Conservation (phyloP, 2,329 filamentous ascomycete species). For the Ascochyta viciae-villosae region DNA sequence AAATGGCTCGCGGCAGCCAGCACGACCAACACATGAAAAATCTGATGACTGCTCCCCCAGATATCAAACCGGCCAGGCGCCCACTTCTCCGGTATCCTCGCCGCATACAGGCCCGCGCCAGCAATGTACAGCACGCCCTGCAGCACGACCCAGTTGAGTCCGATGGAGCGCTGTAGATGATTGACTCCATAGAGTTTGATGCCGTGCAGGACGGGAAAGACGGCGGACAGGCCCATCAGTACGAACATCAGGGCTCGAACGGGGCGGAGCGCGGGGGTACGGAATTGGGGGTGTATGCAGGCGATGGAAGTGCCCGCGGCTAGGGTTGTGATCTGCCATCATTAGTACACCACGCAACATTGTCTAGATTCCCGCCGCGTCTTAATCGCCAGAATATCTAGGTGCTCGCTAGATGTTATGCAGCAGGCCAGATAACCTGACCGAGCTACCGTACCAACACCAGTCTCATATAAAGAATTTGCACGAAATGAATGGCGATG, state of each 20-base stretch:
- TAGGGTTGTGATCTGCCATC: constrained; percentile 73
- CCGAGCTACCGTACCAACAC: no score
- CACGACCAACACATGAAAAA: constrained; percentile 91
- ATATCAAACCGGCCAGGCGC: constrained; percentile 85
- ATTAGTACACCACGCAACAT: background rate
- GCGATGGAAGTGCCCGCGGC: constrained; percentile 78
- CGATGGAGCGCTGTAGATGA: constrained; percentile 74
- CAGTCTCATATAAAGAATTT: no score
- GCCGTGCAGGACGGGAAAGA: constrained; percentile 84
- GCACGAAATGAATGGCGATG: no score
- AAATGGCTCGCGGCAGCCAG: constrained; percentile 83
- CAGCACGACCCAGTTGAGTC: constrained; percentile 78
- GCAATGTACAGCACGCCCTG: constrained; percentile 86
- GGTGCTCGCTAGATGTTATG: no score
- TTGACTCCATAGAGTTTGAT: constrained; percentile 70
- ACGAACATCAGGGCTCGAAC: constrained; percentile 92
- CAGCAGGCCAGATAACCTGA: no score
- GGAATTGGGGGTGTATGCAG: constrained; percentile 81
- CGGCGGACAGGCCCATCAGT: constrained; percentile 80
- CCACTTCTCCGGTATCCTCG: constrained; percentile 81
- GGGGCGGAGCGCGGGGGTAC: constrained; percentile 81
- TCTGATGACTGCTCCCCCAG: constrained; percentile 91
- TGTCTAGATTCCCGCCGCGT: no score
- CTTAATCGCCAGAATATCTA: no score
- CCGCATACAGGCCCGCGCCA: constrained; percentile 86